phyloP scores from a whole-genome alignment of 768 basidiomycete genomes.

The Dictyophora rubrovolvata region DNA sequence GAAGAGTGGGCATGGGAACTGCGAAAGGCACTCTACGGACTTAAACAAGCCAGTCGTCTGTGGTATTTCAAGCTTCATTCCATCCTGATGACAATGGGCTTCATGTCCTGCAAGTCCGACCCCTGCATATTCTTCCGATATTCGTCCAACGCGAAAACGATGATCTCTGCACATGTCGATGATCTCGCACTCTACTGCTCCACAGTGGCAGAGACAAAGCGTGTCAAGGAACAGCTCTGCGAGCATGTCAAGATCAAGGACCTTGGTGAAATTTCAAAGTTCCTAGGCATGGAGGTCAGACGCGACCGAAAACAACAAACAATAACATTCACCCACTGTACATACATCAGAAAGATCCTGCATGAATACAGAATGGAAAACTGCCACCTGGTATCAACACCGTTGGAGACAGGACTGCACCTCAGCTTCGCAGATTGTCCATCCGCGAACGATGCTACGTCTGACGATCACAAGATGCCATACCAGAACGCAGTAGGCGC shows the following conservation, averaged over 20 bases:
- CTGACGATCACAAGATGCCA: background rate
- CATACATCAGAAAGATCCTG: constrained; percentile 10
- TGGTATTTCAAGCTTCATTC: constrained; percentile 28
- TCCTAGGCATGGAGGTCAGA: constrained; percentile 5
- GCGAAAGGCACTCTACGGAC: constrained; percentile 23
- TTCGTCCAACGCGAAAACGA: constrained; percentile 4
- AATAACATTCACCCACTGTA: background rate
- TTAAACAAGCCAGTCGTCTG: constrained; percentile 25
- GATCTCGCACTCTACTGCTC: constrained; percentile 17
- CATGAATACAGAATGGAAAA: constrained; percentile 11
- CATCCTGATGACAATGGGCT: constrained; percentile 22
- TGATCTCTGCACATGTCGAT: constrained; percentile 29
- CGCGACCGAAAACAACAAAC: background rate
- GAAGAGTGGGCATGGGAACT: constrained; percentile 14
- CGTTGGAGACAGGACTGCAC: constrained; percentile 14
- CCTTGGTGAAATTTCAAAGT: background rate
- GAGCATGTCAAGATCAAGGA: constrained; percentile 1
- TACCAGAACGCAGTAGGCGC: constrained; percentile 12
- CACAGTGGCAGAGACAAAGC: constrained; percentile 6
- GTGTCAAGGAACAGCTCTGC: constrained; percentile 21
- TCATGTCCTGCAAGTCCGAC: constrained; percentile 22
- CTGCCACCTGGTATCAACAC: constrained; percentile 11
- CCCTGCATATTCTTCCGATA: constrained; percentile 24
- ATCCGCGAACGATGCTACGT: background rate
- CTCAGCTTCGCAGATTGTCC: constrained; percentile 5